Base-by-base conservation (phyloP, 2,329 filamentous ascomycete genomes). In the Penicillium sp. region DNA sequence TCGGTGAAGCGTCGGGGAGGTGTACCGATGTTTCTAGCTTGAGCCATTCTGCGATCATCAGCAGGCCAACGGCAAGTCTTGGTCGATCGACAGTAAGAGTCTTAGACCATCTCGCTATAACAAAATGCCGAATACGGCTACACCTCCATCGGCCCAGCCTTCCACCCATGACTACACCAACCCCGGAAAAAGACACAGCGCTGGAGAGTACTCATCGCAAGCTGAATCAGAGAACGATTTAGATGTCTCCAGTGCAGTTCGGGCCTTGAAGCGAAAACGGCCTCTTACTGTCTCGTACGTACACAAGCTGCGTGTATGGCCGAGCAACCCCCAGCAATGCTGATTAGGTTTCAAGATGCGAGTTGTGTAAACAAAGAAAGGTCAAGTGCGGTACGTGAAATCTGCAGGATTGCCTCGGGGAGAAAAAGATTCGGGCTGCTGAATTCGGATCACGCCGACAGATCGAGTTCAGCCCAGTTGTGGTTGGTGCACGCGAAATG, bases 401-500 rank as follows among this genome's bases (percentile, higher is more conserved):
- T 7, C 35, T 7, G 43, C 13, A 24, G 13, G 5, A 25, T 35
- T 40, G 28, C 28, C 4, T 32, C 36, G 24, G 32, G 36, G 18
- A 18, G 18, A 18, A 4, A 24, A 6, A 36, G 28, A 40, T 12
- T 13, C 40, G 3, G 1, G 4, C 8, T 28, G 18, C 44, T 45
- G 38, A 46, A 18, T 24, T 39, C 13, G 36, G 26, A 11, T 6
- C 13, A 12, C 25, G 9, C 27, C 33, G 8, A 25, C 49, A 69
- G 72, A 81, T 59, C 75, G 78, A 47, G 71, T 72, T 32, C 77
- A 80, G 57, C 78, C 78, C 2, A 76, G 77, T n/a, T 87, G 84
- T 66, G 83, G 83, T 24, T 87, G 84, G 84, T 88, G 84, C 64
- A 69, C 80, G 43, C 79, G 83, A 43, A 85, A 87, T 65, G 77